Evolutionary conservation across 2,329 filamentous ascomycete species (phyloP), one percentile per base, ranked within the genome.

Genomic region (Pseudocercospora crystallina): DNA sequence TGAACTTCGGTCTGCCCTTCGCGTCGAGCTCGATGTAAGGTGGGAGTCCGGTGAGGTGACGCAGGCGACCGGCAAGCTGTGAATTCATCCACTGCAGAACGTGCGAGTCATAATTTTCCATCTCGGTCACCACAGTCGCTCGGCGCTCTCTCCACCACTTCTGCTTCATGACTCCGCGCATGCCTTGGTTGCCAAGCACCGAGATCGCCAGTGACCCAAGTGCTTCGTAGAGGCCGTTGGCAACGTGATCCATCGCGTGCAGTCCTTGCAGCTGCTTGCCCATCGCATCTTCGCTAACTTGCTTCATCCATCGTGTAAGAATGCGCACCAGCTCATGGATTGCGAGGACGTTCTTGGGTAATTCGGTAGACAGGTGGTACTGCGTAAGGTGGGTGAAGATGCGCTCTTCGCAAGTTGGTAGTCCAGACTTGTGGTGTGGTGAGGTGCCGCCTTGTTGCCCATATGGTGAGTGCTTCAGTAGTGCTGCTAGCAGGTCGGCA

Each of bases 21-120:
- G 82, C 83, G 53, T 81, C 82, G 54, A 81, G 80, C 65, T 88
- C 84, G 65, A 97, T 77, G 57, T 97, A 81, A 47, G 68, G 68
- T 7, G 62, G 61, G 31, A 63, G 50, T 11, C 50, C 58, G 4
- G 60, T 56, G 17, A 69, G 33, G 10, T 54, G 56, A 20, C 62
- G 62, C 43, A 71, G 47, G n/a, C 61, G 59, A 9, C 62, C 61
- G 10, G 60, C 53, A 7, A 63, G 47, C 33, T 61, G 64, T 2
- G 67, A 67, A 17, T 67, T 62, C 33, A 65, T 62, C 59, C 61
- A 65, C 36, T 66, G 66, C 13, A 65, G 52, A n/a, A 70, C 60
- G 14, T 67, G 57, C 13, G 56, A 53, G 48, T 68, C 65, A 49
- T 64, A 71, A 33, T 63, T 62, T 41, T 60, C 47, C 53, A 69